These are phyloP conservation scores for Botrytis cinerea DNA, from an alignment of 2,329 filamentous ascomycete genomes.

Conservation along the genomic window DNA sequence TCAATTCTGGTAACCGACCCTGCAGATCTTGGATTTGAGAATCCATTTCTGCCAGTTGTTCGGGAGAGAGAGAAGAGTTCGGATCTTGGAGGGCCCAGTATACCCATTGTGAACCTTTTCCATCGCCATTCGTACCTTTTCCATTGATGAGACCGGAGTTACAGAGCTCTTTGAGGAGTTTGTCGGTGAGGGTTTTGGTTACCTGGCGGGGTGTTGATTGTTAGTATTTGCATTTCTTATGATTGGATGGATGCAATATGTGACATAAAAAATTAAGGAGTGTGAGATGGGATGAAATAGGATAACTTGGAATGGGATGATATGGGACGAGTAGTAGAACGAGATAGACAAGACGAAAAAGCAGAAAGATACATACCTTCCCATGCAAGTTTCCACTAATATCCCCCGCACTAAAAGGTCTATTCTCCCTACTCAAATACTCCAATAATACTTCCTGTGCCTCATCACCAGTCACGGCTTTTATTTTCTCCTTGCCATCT, in stretches of 20 bases:
- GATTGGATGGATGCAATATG: background rate
- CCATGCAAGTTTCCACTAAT: conserved; percentile 63
- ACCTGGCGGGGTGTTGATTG: conserved; percentile 28
- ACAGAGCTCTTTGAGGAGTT: conserved; percentile 63
- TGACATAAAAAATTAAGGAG: background rate
- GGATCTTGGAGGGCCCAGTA: conserved; percentile 41
- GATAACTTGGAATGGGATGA: too few relatives aligned
- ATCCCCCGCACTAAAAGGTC: conserved; percentile 51
- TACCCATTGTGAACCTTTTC: conserved; percentile 41
- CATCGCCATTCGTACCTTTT: conserved; percentile 42
- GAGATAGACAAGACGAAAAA: background rate
- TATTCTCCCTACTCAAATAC: conserved; percentile 45
- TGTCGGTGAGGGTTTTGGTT: conserved; percentile 55
- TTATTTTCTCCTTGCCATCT: conserved; percentile 38
- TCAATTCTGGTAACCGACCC: conserved; percentile 46
- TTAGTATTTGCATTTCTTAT: conserved; percentile 10
- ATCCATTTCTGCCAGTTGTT: conserved; percentile 27
- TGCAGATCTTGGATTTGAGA: conserved; percentile 49
- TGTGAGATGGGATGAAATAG: background rate
- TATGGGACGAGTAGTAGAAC: background rate
- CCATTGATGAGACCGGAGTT: conserved; percentile 61
- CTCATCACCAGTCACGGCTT: conserved; percentile 39
- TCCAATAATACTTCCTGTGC: conserved; percentile 42
- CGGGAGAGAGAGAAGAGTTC: conserved; percentile 42
- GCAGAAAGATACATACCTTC: conserved; percentile 44